These are phyloP conservation scores for Nigrograna mackinnonii DNA, from an alignment of 2,329 filamentous ascomycete genomes.

Conservation along the genomic window DNA sequence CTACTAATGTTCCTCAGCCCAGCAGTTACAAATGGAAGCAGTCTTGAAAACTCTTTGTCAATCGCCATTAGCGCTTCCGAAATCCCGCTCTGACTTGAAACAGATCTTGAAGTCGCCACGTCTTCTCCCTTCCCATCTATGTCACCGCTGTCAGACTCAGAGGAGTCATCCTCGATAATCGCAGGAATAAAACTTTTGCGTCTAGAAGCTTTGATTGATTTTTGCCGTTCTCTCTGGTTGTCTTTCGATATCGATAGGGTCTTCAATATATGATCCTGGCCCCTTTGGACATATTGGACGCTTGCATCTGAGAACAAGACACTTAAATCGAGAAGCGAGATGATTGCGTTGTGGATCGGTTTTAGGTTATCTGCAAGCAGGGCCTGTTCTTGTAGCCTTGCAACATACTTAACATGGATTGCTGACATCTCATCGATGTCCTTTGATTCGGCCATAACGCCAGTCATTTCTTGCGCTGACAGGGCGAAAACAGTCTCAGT, in stretches of 20 bases:
- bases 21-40: conserved; percentile 71
- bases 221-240: conserved; percentile 1
- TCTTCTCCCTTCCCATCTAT: conserved; percentile 7
- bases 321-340: conserved; percentile 77
- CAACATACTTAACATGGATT: conserved; percentile 67
- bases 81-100: conserved; percentile 1
- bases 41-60: conserved; percentile 64
- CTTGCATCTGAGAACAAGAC: conserved; percentile 70
- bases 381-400: conserved; percentile 66
- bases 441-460: conserved; percentile 61
- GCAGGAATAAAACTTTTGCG: conserved; percentile 19
- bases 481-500: conserved; percentile 72
- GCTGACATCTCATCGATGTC: conserved; percentile 83
- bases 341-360: conserved; percentile 72
- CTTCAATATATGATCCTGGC: conserved; percentile 14
- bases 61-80: conserved; percentile 59
- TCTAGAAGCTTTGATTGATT: conserved; percentile 10
- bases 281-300: conserved; percentile 41
- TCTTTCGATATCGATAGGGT: not conserved
- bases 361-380: conserved; percentile 70
- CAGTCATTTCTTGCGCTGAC: conserved; percentile 59
- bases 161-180: conserved; percentile 21
- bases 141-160: conserved; percentile 31
- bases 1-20: conserved; percentile 76
- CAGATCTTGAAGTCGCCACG: conserved; percentile 1